Conservation (phyloP, 257 asterid species). For the Nicotiana benthamiana region DNA sequence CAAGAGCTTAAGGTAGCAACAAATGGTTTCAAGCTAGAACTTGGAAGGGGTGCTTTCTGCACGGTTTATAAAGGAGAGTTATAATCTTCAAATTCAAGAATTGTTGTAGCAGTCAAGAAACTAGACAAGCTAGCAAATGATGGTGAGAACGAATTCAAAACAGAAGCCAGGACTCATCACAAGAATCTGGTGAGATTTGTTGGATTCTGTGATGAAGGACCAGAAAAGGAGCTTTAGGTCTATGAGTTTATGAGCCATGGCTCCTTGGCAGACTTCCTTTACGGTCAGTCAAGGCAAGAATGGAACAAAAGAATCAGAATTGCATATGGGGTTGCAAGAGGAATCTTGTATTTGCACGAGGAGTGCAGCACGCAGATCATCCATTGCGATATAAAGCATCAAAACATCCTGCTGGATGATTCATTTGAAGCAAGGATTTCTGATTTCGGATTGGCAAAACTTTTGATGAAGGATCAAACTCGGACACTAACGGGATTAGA, state of each 20-base stretch:
- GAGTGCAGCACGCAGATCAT: slow-evolving; percentile 55
- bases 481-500: slow-evolving; percentile 31
- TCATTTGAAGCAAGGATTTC: slow-evolving; percentile 32
- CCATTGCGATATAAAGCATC: slow-evolving; percentile 59
- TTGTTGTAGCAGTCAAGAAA: slow-evolving; percentile 34
- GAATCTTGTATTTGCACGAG: slow-evolving; percentile 46
- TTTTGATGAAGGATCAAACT: slow-evolving; percentile 36
- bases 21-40: slow-evolving; percentile 30
- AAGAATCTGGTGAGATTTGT: slow-evolving; percentile 38
- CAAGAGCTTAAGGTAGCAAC: slow-evolving; percentile 26
- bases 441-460: slow-evolving; percentile 52
- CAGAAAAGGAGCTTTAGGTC: slow-evolving; percentile 29
- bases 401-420: slow-evolving; percentile 47
- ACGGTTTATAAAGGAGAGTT: slow-evolving; percentile 39
- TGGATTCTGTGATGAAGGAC: slow-evolving; percentile 46
- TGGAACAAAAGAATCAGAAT: slow-evolving; percentile 33
- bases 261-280: slow-evolving; percentile 35
- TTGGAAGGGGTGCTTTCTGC: slow-evolving; percentile 47
- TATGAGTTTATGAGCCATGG: slow-evolving; percentile 49
- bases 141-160: slow-evolving; percentile 40
- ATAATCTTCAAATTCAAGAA: background rate
- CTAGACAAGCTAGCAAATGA: slow-evolving; percentile 22
- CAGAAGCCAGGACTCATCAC: slow-evolving; percentile 43
- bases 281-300: slow-evolving; percentile 1
- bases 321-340: slow-evolving; percentile 37